Conservation (phyloP, 306 rosid genomes). For the Lathyrus aphaca region DNA sequence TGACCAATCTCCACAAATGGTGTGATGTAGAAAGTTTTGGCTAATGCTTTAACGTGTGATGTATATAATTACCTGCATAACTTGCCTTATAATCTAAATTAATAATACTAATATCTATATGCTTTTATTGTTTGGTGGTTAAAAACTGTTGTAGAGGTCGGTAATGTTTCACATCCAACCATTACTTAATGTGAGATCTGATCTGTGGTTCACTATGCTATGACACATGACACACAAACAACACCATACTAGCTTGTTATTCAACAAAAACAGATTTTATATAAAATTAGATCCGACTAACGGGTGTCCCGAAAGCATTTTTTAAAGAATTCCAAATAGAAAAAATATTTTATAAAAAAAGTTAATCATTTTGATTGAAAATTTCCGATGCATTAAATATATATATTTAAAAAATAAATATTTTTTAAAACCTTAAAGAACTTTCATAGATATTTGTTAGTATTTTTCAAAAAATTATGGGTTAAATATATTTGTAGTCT, state of each 20-base stretch:
- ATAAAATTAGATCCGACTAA: too few relatives aligned
- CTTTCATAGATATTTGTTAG: too few relatives aligned
- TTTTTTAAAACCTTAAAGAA: too few relatives aligned
- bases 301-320: too few relatives aligned
- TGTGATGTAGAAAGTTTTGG: conserved; percentile 2
- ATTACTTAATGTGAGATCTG: background rate
- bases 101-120: background rate
- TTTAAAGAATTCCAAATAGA: too few relatives aligned
- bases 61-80: background rate
- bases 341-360: too few relatives aligned
- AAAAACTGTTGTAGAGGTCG: background rate
- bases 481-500: too few relatives aligned
- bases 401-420: too few relatives aligned
- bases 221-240: conserved; percentile 19
- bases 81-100: conserved; percentile 38
- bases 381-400: too few relatives aligned
- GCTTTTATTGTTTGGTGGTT: background rate
- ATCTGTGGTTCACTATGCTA: background rate
- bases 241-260: background rate
- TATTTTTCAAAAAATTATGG: too few relatives aligned
- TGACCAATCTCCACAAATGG: background rate
- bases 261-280: too few relatives aligned
- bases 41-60: conserved; percentile 5
- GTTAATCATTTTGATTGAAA: too few relatives aligned
- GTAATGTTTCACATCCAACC: conserved; percentile 36